Base-by-base conservation (phyloP, 805 yeast species). In the Peterozyma xylosa region DNA sequence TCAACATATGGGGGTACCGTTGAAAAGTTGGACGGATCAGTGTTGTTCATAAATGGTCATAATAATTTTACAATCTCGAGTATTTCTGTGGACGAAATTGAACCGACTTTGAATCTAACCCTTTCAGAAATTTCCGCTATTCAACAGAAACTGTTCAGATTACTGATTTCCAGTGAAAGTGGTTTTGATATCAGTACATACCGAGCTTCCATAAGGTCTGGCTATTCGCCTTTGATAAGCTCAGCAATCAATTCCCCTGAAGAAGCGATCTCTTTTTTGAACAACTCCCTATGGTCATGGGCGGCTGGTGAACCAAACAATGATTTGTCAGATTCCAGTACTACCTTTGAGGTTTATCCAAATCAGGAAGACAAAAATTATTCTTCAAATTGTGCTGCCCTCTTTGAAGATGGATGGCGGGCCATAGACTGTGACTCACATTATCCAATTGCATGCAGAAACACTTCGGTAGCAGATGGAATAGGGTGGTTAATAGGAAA, bases 271-370 rank as follows among this genome's bases (percentile, higher is more conserved):
- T 55, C 65, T 0, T 52, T 71, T 21, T 45, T 73, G 11, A 56
- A 65, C 13, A 38, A 54, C 13, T 60, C 73, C 0, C 46, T 74
- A 33, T 89, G 96, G 96, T 74, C 91, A 2, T 89, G 96, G 96
- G 74, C 70, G 0, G 55, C 68, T 0, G 58, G 62, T 9, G 75
- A 82, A 54, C 93, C 93, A 1, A 45, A 51, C 37, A 10, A 48
- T 15, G 42, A 49, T 3, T 37, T 40, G n/a, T 41, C 48, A 1
- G 37, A 41, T 51, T 32, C 42, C 35, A 40, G 38, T n/a, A 27
- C 30, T 14, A 10, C 30, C 15, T 33, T 35, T 14, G 38, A 42
- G 16, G 38, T 34, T 2, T 21, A 21, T 21, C 39, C 46, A 11
- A 30, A 37, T n/a, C 9, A 35, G 1, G 32, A 30, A 11, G 21